Conservation (phyloP, 345 rosid genomes). For the Nasturtium officinale region DNA sequence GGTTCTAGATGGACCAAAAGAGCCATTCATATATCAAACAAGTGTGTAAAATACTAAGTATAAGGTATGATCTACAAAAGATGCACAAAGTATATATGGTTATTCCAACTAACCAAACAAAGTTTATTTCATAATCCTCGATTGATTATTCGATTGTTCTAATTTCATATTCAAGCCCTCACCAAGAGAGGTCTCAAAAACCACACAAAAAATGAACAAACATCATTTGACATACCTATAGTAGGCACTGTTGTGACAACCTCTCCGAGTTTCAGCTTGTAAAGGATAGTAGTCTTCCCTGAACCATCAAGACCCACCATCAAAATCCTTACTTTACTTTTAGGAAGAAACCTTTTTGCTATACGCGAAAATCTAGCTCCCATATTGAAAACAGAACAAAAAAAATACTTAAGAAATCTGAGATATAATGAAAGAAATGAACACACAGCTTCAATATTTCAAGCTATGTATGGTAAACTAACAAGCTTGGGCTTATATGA, state of each 20-base stretch:
- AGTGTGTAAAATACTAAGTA: neutral
- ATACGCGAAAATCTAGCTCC: slow-evolving; percentile 51
- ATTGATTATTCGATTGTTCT: neutral
- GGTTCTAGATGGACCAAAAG: neutral
- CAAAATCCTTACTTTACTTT: slow-evolving; percentile 47
- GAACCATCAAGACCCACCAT: slow-evolving; percentile 81
- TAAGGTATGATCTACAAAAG: neutral
- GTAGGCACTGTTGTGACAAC: slow-evolving; percentile 61
- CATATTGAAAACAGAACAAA: slow-evolving; percentile 33
- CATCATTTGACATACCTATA: slow-evolving; percentile 47
- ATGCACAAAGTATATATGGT: neutral
- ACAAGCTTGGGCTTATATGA: slow-evolving; percentile 10
- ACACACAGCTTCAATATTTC: slow-evolving; percentile 3
- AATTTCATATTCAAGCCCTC: neutral
- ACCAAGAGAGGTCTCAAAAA: neutral
- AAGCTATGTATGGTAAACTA: neutral
- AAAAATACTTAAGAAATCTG: neutral
- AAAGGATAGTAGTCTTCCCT: slow-evolving; percentile 73
- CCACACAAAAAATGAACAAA: neutral
- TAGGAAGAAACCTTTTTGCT: slow-evolving; percentile 50
- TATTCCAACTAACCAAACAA: neutral
- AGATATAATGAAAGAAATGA: neutral
- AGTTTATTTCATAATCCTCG: neutral
- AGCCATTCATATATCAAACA: too few relatives aligned
- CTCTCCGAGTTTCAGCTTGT: slow-evolving; percentile 71